Evolutionary conservation across 352 stramenopile genomes (phyloP).

Genomic region (Phytophthora europaea): DNA sequence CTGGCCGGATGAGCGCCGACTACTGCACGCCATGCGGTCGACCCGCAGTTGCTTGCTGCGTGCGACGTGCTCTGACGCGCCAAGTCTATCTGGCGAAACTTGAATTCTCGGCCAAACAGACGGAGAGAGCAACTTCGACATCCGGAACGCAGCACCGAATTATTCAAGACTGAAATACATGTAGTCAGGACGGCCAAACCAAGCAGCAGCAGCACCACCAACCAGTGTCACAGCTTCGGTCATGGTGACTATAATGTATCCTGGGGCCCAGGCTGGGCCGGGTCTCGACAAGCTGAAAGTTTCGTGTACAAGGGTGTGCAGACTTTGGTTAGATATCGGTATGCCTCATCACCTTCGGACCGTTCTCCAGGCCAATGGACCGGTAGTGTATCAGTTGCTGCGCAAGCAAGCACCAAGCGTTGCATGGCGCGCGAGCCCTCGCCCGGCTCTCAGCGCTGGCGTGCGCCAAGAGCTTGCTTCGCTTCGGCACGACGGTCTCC

Average conservation of each 20-base stretch:
- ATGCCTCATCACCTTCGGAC: neutral
- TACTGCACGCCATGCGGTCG: constrained; percentile 26
- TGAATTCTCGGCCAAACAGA: constrained; percentile 21
- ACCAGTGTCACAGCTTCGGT: neutral
- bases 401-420: constrained; percentile 18
- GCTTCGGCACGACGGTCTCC: neutral
- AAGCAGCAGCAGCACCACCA: neutral
- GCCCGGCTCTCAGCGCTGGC: constrained; percentile 10
- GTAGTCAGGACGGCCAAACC: neutral
- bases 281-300: neutral
- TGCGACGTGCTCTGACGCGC: constrained; percentile 18
- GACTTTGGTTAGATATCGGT: neutral
- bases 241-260: too few relatives aligned
- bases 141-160: neutral
- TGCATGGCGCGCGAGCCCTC: constrained; percentile 15
- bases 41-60: constrained; percentile 23
- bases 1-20: neutral
- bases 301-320: neutral
- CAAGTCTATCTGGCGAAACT: constrained; percentile 21
- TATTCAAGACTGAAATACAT: neutral
- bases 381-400: constrained; percentile 7
- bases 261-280: too few relatives aligned
- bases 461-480: neutral
- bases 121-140: constrained; percentile 3
- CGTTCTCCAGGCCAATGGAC: constrained; percentile 1